A percentile compares a stretch with the other conserved stretches of the same genome.
phyloP scores from a whole-genome alignment of 1,139 yeast species.

The Hyphopichia burtonii region DNA sequence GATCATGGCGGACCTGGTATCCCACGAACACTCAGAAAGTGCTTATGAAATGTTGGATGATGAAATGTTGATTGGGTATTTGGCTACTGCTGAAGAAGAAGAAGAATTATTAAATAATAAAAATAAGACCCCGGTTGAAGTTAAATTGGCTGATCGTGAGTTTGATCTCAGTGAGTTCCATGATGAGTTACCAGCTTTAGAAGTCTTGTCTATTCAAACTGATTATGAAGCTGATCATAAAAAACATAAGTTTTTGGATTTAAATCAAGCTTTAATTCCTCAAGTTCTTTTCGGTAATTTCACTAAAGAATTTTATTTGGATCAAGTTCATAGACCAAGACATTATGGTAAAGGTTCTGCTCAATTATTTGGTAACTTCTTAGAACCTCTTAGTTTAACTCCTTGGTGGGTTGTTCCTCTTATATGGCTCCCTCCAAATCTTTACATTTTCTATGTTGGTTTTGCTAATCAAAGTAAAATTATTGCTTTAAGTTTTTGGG shows the following conservation, averaged over 20 bases:
- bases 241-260: conserved; percentile 83
- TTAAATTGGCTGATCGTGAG: conserved; percentile 25
- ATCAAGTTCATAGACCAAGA: conserved; percentile 96
- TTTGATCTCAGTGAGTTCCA: conserved; percentile 45
- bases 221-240: conserved; percentile 69
- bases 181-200: conserved; percentile 68
- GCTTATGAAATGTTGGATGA: conserved; percentile 91
- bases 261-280: conserved; percentile 72
- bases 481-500: conserved; percentile 45
- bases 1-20: conserved; percentile 64
- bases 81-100: conserved; percentile 48
- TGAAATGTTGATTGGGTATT: conserved; percentile 49
- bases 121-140: conserved; percentile 44
- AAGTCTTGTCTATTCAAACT: conserved; percentile 71
- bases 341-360: conserved; percentile 85
- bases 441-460: conserved; percentile 45
- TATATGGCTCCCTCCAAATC: conserved; percentile 82
- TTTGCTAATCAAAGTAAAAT: conserved; percentile 34
- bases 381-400: conserved; percentile 48
- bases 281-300: conserved; percentile 77
- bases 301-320: conserved; percentile 84
- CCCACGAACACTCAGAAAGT: conserved; percentile 79
- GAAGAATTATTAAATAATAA: conserved; percentile 40
- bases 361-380: conserved; percentile 55
- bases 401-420: conserved; percentile 76